These are phyloP conservation scores for Paxillus rubicundulus DNA, from an alignment of 768 basidiomycete genomes.

Conservation along the genomic window DNA sequence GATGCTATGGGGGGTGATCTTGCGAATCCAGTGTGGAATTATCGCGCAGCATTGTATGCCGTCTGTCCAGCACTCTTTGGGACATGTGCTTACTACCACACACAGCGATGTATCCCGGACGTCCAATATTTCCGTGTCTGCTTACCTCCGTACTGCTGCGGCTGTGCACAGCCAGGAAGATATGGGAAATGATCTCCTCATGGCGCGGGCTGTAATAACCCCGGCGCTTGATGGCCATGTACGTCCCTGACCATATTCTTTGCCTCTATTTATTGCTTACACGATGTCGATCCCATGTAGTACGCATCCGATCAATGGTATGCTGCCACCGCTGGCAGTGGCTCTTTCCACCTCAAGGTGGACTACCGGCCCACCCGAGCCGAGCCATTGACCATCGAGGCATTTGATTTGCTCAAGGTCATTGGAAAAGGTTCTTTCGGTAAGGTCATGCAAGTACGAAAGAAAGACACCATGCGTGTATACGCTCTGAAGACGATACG, in stretches of 20 bases:
- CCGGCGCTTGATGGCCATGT: slow-evolving; percentile 80
- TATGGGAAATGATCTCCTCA: slow-evolving; percentile 95
- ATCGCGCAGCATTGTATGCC: slow-evolving; percentile 89
- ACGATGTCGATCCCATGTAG: slow-evolving; percentile 34
- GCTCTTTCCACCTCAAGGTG: slow-evolving; percentile 94
- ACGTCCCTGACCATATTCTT: slow-evolving; percentile 24
- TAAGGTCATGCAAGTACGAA: slow-evolving; percentile 99
- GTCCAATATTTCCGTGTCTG: slow-evolving; percentile 87
- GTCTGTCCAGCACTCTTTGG: neutral
- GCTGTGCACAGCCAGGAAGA: slow-evolving; percentile 75
- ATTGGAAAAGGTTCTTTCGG: slow-evolving; percentile 98
- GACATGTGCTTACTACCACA: slow-evolving; percentile 5
- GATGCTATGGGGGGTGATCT: slow-evolving; percentile 97
- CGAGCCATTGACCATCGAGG: slow-evolving; percentile 89
- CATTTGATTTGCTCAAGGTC: slow-evolving; percentile 95
- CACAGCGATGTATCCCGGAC: slow-evolving; percentile 90
- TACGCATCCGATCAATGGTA: slow-evolving; percentile 92
- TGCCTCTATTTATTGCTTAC: slow-evolving; percentile 8
- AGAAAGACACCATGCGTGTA: slow-evolving; percentile 96
- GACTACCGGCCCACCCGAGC: slow-evolving; percentile 87
- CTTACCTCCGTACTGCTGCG: slow-evolving; percentile 84
- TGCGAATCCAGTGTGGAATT: slow-evolving; percentile 89
- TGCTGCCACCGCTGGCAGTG: slow-evolving; percentile 74
- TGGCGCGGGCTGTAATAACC: slow-evolving; percentile 89
- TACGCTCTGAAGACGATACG: slow-evolving; percentile 98